Percentiles rank a stretch among this genome's conserved stretches.
phyloP scores from a whole-genome alignment of 106 monocot genomes.

The Dioscorea alata region DNA sequence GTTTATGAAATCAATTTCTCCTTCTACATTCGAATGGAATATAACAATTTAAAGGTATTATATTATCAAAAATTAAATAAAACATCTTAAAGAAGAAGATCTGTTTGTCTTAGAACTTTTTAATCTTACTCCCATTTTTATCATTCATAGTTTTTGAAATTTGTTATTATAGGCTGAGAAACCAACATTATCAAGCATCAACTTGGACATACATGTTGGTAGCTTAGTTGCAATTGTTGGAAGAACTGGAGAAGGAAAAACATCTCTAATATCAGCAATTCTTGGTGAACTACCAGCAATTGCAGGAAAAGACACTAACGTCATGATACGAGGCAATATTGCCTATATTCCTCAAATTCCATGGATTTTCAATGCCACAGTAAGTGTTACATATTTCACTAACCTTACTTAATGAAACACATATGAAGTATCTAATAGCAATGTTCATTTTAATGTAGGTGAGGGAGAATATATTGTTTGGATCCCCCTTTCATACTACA shows the following conservation, averaged over 20 bases:
- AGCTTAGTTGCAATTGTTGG: conserved; percentile 91
- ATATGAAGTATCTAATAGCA: no score
- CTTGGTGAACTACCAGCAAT: conserved; percentile 79
- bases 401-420: no score
- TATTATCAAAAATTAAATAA: no score
- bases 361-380: conserved; percentile 97
- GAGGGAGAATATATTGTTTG: conserved; percentile 91
- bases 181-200: conserved; percentile 76
- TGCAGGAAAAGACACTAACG: conserved; percentile 44
- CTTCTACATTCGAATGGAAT: no score
- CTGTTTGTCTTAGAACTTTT: no score
- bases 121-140: neutral
- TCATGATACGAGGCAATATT: conserved; percentile 62
- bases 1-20: no score
- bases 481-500: conserved; percentile 59
- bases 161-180: conserved; percentile 49
- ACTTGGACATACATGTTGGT: conserved; percentile 79
- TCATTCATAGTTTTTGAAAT: neutral
- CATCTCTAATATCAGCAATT: conserved; percentile 92
- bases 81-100: no score
- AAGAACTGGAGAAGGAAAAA: conserved; percentile 96
- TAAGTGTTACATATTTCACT: conserved; percentile 12
- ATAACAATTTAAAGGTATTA: no score
- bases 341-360: conserved; percentile 97
- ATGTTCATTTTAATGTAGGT: conserved; percentile 27